These are phyloP conservation scores for Rossbeevera mucosa DNA, from an alignment of 768 basidiomycete genomes.

Conservation along the genomic window DNA sequence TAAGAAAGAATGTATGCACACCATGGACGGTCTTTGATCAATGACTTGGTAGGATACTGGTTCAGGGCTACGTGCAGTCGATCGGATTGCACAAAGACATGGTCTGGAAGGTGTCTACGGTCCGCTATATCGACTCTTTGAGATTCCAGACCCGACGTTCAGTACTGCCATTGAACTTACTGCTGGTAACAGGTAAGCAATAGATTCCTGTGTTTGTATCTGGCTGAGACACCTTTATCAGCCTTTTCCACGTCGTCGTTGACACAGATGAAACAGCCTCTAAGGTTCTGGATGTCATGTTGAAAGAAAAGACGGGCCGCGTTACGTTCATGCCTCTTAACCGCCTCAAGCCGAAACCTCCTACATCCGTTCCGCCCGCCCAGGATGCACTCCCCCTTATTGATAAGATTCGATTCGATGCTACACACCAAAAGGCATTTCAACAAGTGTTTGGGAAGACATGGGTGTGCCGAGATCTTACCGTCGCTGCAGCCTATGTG, in stretches of 20 bases:
- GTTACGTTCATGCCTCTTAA: slow-evolving; percentile 99
- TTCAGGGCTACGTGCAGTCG: slow-evolving; percentile 79
- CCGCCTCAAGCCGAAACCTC: slow-evolving; percentile 76
- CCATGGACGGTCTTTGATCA: background rate
- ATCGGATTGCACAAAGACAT: slow-evolving; percentile 73
- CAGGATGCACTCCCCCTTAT: slow-evolving; percentile 79
- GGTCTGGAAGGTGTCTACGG: slow-evolving; percentile 85
- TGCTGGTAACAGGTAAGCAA: slow-evolving; percentile 81
- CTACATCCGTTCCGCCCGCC: slow-evolving; percentile 53
- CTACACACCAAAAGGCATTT: slow-evolving; percentile 72
- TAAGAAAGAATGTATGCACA: slow-evolving; percentile 23
- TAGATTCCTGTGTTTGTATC: background rate
- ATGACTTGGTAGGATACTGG: slow-evolving; percentile 73
- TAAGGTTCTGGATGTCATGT: slow-evolving; percentile 88
- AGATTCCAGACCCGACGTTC: slow-evolving; percentile 82
- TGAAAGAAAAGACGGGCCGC: slow-evolving; percentile 87
- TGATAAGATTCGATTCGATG: slow-evolving; percentile 75
- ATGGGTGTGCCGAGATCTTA: slow-evolving; percentile 89
- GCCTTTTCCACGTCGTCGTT: slow-evolving; percentile 96
- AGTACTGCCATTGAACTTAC: slow-evolving; percentile 92
- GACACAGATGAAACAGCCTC: slow-evolving; percentile 94
- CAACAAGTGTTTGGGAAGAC: slow-evolving; percentile 98
- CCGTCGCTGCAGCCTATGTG: slow-evolving; percentile 89
- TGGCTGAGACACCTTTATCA: slow-evolving; percentile 7
- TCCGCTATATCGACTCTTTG: slow-evolving; percentile 89